A percentile compares a stretch with the other conserved stretches of the same genome.
phyloP scores from a whole-genome alignment of 75 land plant species.

The Ceratopteris richardii region DNA sequence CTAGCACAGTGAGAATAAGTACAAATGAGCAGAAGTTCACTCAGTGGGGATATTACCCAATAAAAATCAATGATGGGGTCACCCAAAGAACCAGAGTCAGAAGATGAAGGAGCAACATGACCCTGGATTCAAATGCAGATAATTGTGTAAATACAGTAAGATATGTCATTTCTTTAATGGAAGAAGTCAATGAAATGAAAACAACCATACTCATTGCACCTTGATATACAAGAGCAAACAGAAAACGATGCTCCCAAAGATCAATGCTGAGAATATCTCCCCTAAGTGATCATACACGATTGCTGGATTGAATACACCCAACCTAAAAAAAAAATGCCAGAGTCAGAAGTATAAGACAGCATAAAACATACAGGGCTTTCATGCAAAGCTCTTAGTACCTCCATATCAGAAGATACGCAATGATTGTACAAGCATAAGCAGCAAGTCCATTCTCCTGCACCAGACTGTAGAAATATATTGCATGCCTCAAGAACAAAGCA shows the following conservation, averaged over 20 bases:
- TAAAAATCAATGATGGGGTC: constrained; percentile 86
- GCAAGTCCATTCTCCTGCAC: constrained; percentile 80
- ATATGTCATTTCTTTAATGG: neutral
- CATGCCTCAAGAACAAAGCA: neutral
- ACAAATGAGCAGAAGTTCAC: neutral
- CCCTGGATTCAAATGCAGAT: constrained; percentile 38
- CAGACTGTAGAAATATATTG: neutral
- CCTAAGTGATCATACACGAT: constrained; percentile 92
- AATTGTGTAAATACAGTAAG: neutral
- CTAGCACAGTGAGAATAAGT: neutral
- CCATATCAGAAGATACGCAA: constrained; percentile 74
- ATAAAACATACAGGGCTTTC: too few species aligned
- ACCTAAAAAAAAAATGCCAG: constrained; percentile 23
- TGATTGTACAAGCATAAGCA: constrained; percentile 64
- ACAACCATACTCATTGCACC: constrained; percentile 29
- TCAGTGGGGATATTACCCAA: constrained; percentile 52
- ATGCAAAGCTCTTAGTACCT: constrained; percentile 38
- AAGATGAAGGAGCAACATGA: constrained; percentile 82
- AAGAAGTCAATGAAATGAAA: neutral
- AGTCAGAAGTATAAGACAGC: neutral
- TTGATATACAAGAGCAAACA: constrained; percentile 82
- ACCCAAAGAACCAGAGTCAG: constrained; percentile 95
- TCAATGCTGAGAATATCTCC: constrained; percentile 78
- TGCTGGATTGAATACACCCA: constrained; percentile 73
- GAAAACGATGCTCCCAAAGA: constrained; percentile 76